A percentile compares a stretch with the other conserved stretches of the same genome.
Conservation (phyloP, 176 grass and related monocot species). For the Echinochloa phyllopogon region DNA sequence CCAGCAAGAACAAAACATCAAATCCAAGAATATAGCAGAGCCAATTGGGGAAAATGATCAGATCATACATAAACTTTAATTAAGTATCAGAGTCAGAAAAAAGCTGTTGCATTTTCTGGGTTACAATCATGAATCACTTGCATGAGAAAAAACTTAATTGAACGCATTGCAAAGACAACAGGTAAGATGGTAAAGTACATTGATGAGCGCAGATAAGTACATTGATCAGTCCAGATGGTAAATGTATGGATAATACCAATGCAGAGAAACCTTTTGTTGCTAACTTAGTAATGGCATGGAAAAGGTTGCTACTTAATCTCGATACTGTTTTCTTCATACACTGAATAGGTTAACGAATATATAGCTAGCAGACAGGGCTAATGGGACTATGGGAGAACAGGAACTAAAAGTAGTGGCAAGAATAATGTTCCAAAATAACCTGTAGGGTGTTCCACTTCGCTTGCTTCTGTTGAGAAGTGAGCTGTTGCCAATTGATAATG, state of each 20-base stretch:
- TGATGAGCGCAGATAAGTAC: not conserved
- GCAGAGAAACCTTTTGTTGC: not conserved
- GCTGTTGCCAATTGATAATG: conserved; percentile 29
- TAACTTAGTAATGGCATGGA: conserved; percentile 20
- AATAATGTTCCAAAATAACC: conserved; percentile 47
- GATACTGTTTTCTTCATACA: not conserved
- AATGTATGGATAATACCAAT: not conserved
- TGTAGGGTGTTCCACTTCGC: conserved; percentile 54
- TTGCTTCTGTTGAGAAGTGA: conserved; percentile 73
- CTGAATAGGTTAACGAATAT: not conserved
- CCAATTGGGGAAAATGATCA: not conserved
- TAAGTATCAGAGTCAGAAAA: not conserved
- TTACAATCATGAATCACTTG: not conserved
- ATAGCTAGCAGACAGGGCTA: not conserved
- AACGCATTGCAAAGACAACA: not conserved
- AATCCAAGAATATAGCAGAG: conserved; percentile 1
- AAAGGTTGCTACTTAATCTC: conserved; percentile 10
- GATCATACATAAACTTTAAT: not conserved
- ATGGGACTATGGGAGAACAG: not conserved
- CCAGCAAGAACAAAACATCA: conserved; percentile 1
- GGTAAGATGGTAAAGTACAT: not conserved
- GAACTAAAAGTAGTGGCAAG: not conserved
- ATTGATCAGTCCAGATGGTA: not conserved
- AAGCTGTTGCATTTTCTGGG: not conserved
- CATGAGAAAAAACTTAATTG: conserved; percentile 2